Evolutionary conservation across 2,329 filamentous ascomycete species (phyloP), one percentile per base, ranked within the genome.

Genomic region (Aspergillus texensis): DNA sequence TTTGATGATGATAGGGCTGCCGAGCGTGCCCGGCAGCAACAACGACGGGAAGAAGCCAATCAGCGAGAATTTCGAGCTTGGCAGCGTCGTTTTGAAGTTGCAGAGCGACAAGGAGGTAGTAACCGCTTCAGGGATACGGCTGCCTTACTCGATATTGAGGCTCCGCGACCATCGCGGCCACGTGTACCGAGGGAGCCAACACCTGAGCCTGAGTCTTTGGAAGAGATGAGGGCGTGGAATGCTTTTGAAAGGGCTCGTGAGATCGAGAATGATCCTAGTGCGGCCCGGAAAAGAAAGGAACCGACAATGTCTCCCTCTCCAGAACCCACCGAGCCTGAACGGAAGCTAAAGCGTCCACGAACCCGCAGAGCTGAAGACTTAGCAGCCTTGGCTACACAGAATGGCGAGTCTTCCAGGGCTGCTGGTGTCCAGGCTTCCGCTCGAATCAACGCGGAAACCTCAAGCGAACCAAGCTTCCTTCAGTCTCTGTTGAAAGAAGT

Each of bases 401-500:
- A 75, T 66, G 76, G 73, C 62, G 76, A 80, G 70, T 72, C 78
- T 60, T 79, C 79, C 43, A 72, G 73, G 65, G 68, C 76, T 58
- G 75, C 74, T 57, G 68, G 69, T 48, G 69, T 70, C 52, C 74
- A 67, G 62, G 73, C 69, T 68, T 70, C 72, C 70, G 66, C 72
- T 71, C 70, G 75, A 73, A 65, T 71, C 68, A 71, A 73, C 60
- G 63, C 73, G 54, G 75, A 81, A 64, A 66, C 70, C 32, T 77
- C 81, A 45, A 84, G 82, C 32, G 86, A 85, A 9, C 91, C 93
- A 9, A 94, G 92, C 6, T 94, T 98, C 74, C 83, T 98, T 9
- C 92, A 93, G 28, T 94, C 93, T 0, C 82, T 98, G 8, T 81
- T 98, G 57, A 93, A 91, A 74, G 94, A 98, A 77, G 92, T 98